These are phyloP conservation scores for Antrodiella citrinella DNA, from an alignment of 768 basidiomycete genomes.

Conservation along the genomic window DNA sequence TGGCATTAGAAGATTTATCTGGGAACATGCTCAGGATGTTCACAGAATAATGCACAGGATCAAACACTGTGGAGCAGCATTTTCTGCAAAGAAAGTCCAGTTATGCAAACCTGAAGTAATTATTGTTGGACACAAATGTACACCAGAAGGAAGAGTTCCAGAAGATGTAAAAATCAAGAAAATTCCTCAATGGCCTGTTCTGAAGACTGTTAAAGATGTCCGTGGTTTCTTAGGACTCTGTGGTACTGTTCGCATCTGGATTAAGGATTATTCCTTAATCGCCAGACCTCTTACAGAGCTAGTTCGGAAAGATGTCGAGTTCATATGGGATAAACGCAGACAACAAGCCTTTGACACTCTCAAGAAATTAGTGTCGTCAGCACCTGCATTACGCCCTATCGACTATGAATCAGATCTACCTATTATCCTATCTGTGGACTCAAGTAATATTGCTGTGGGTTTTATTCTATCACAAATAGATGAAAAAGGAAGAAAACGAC, in stretches of 20 bases:
- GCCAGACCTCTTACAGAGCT: constrained; percentile 9
- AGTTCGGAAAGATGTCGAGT: constrained; percentile 17
- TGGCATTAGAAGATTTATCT: constrained; percentile 14
- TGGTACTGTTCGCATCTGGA: constrained; percentile 13
- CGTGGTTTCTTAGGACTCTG: constrained; percentile 14
- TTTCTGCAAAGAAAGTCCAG: constrained; percentile 6
- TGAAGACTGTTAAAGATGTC: constrained; percentile 9
- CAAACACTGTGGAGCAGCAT: constrained; percentile 9
- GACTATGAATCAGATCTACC: constrained; percentile 21
- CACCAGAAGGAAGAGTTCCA: constrained; percentile 7
- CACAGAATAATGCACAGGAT: constrained; percentile 15
- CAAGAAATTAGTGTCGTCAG: constrained; percentile 17
- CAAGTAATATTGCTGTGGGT: constrained; percentile 26
- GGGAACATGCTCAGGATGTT: constrained; percentile 14
- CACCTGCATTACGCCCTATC: constrained; percentile 25
- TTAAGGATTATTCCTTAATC: constrained; percentile 10
- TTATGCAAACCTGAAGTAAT: constrained; percentile 1
- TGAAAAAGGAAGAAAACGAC: constrained; percentile 12
- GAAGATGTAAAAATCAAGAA: constrained; percentile 8
- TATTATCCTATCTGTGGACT: constrained; percentile 31
- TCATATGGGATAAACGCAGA: constrained; percentile 22
- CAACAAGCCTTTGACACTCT: constrained; percentile 22
- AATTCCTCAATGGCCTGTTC: constrained; percentile 9
- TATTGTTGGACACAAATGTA: constrained; percentile 9
- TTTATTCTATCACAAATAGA: constrained; percentile 29